Evolutionary conservation across 2,329 filamentous ascomycete genomes (phyloP).

Genomic region (Ceratocystis papillata): DNA sequence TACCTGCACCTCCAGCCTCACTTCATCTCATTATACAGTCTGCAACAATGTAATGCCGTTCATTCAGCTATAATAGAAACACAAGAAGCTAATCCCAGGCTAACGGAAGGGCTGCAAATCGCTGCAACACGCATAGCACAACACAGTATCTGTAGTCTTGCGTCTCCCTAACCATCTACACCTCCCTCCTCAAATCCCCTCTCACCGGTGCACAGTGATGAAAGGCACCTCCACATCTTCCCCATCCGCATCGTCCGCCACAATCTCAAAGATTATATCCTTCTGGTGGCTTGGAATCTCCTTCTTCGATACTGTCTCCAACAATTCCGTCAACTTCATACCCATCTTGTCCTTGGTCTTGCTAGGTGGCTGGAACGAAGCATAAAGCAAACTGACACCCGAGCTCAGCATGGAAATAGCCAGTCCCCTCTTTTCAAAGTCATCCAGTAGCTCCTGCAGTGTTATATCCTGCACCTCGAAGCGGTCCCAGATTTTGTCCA

Average conservation of each 20-base stretch:
- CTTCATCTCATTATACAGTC: background rate
- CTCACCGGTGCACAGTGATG: constrained; percentile 59
- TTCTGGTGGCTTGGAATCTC: constrained; percentile 81
- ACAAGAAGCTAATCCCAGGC: background rate
- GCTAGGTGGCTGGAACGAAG: constrained; percentile 72
- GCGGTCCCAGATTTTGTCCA: constrained; percentile 97
- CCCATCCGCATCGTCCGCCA: constrained; percentile 74
- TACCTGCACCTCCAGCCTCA: background rate
- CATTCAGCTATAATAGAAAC: background rate
- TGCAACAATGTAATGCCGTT: background rate
- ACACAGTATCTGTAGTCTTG: background rate
- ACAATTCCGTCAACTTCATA: constrained; percentile 78
- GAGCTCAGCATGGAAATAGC: constrained; percentile 88
- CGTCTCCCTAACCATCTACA: background rate
- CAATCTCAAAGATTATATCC: constrained; percentile 94
- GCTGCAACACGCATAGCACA: background rate
- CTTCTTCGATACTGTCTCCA: constrained; percentile 86
- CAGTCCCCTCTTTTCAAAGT: constrained; percentile 72
- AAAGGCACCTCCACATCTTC: constrained; percentile 97
- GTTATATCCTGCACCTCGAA: constrained; percentile 86
- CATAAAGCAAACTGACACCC: constrained; percentile 90
- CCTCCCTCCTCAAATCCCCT: background rate
- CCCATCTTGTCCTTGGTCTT: constrained; percentile 71
- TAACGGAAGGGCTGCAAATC: background rate
- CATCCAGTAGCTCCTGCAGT: constrained; percentile 67